Evolutionary conservation across 2,329 filamentous ascomycete genomes (phyloP).

Genomic region (Cyphellophora europaea): DNA sequence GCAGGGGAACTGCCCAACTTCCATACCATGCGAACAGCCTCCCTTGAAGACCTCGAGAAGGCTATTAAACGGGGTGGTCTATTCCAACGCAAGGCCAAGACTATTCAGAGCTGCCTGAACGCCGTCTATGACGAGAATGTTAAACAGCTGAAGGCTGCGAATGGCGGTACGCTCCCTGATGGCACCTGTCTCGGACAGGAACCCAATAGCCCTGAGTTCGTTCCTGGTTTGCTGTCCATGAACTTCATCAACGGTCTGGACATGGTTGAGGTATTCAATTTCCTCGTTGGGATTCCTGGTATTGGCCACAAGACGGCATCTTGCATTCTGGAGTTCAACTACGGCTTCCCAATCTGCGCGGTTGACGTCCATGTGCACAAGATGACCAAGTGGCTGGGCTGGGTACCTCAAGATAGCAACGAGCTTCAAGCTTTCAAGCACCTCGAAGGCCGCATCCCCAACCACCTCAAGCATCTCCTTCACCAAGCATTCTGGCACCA

Average conservation of each 20-base stretch:
- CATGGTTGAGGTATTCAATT: conserved; percentile 14
- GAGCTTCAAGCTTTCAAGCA: conserved; percentile 27
- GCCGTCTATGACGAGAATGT: conserved; percentile 9
- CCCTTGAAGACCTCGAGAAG: too few relatives aligned
- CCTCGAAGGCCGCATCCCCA: conserved; percentile 50
- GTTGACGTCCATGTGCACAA: conserved; percentile 60
- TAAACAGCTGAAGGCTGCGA: conserved; percentile 2
- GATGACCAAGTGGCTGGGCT: conserved; percentile 51
- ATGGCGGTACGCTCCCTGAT: conserved; percentile 1
- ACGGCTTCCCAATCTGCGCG: conserved; percentile 53
- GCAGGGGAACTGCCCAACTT: conserved; percentile 18
- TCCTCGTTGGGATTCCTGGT: conserved; percentile 31
- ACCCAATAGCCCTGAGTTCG: conserved; percentile 12
- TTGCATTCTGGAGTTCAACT: conserved; percentile 55
- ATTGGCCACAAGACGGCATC: conserved; percentile 57
- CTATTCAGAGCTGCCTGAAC: conserved; percentile 4
- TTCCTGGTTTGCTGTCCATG: conserved; percentile 17
- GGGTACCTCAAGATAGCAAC: conserved; percentile 25
- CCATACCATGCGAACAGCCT: conserved; percentile 15
- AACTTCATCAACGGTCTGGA: conserved; percentile 14
- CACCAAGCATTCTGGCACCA: conserved; percentile 54
- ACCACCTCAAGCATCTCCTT: conserved; percentile 53
- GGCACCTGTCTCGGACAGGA: conserved; percentile 8
- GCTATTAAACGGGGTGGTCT: too few relatives aligned
- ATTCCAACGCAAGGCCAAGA: too few relatives aligned